phyloP scores from a whole-genome alignment of 2,329 filamentous ascomycete genomes.

The Xylaria sp. region DNA sequence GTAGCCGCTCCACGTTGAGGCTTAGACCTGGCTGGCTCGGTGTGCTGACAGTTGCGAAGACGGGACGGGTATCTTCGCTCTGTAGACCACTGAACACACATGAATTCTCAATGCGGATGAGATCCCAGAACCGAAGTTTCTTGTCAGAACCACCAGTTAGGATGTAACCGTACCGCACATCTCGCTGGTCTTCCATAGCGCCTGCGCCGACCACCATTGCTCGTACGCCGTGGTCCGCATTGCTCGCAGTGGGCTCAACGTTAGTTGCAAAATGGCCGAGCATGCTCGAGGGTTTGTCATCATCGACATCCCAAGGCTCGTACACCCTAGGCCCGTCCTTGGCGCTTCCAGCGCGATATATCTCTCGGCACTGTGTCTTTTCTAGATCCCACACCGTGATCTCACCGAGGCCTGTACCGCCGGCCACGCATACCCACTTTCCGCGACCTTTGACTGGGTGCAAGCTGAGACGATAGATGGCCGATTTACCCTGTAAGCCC shows the following conservation, averaged over 20 bases:
- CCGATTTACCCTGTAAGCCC: slow-evolving; percentile 82
- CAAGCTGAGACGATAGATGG: slow-evolving; percentile 81
- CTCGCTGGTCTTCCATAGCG: slow-evolving; percentile 73
- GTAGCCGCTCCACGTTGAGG: slow-evolving; percentile 72
- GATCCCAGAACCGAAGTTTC: slow-evolving; percentile 94
- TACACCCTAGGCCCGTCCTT: slow-evolving; percentile 74
- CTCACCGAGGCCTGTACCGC: slow-evolving; percentile 87
- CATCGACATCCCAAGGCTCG: slow-evolving; percentile 88
- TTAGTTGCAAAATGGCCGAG: slow-evolving; percentile 83
- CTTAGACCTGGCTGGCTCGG: slow-evolving; percentile 60
- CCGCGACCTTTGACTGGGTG: slow-evolving; percentile 83
- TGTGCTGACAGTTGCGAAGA: slow-evolving; percentile 71
- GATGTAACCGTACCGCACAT: slow-evolving; percentile 82
- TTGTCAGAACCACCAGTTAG: slow-evolving; percentile 89
- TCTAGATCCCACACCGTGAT: slow-evolving; percentile 97
- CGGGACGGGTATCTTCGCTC: slow-evolving; percentile 74
- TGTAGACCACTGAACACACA: slow-evolving; percentile 82
- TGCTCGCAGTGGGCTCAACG: slow-evolving; percentile 68
- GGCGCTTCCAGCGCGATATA: slow-evolving; percentile 77
- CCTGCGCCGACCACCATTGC: slow-evolving; percentile 80
- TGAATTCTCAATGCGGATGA: slow-evolving; percentile 80
- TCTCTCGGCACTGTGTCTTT: slow-evolving; percentile 86
- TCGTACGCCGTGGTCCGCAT: slow-evolving; percentile 66
- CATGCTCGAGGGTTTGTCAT: slow-evolving; percentile 87
- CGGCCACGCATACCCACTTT: slow-evolving; percentile 87